These are phyloP conservation scores for Chlorophyllum brunneum DNA, from an alignment of 768 basidiomycete genomes.

Conservation along the genomic window DNA sequence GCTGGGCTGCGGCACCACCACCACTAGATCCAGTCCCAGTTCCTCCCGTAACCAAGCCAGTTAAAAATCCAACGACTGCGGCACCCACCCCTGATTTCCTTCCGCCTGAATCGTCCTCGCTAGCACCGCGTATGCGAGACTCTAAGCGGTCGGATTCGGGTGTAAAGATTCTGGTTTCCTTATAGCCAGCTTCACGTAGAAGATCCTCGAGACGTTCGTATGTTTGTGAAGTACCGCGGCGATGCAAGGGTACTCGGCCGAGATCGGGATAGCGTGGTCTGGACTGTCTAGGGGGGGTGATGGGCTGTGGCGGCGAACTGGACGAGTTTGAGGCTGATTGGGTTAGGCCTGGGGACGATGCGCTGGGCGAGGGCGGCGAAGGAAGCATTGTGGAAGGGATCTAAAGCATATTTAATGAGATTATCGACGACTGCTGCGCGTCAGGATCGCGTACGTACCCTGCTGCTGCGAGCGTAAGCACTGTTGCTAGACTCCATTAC, in stretches of 20 bases:
- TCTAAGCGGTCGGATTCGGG: conserved; percentile 66
- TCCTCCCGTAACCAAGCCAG: conserved; percentile 53
- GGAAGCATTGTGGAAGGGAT: background rate
- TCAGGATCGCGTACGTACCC: background rate
- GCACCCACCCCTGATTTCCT: conserved; percentile 46
- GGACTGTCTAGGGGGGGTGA: conserved; percentile 38
- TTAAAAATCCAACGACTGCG: conserved; percentile 62
- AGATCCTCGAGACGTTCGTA: conserved; percentile 87
- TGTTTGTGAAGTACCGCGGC: conserved; percentile 73
- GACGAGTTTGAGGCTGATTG: conserved; percentile 40
- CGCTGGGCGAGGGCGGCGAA: conserved; percentile 26
- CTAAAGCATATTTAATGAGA: background rate
- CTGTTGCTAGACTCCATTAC: background rate
- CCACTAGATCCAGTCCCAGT: conserved; percentile 10
- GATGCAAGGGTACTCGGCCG: conserved; percentile 69
- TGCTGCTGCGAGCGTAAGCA: background rate
- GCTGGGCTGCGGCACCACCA: background rate
- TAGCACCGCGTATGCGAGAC: conserved; percentile 24
- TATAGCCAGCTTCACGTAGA: conserved; percentile 84
- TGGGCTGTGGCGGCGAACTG: conserved; percentile 37
- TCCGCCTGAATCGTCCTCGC: conserved; percentile 22
- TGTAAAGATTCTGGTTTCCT: conserved; percentile 87
- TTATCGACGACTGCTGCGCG: background rate
- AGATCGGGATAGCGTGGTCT: conserved; percentile 56
- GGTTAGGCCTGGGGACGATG: conserved; percentile 35